phyloP scores from a whole-genome alignment of 306 rosid genomes.

The Nissolia schottii region DNA sequence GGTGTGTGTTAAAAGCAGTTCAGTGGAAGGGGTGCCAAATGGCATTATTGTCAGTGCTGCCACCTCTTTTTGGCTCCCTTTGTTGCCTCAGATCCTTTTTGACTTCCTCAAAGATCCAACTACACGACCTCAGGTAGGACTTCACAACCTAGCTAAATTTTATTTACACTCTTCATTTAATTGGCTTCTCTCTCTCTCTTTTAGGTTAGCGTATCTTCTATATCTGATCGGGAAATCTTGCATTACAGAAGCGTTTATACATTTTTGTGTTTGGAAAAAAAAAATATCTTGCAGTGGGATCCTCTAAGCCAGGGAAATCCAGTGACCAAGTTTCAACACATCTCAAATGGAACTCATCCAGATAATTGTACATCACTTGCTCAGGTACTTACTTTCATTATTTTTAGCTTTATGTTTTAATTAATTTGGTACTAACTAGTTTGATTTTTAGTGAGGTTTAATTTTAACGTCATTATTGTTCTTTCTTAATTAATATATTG shows the following conservation, averaged over 20 bases:
- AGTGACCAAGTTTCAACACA: conserved; percentile 34
- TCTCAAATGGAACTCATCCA: conserved; percentile 41
- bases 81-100: conserved; percentile 30
- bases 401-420: not conserved
- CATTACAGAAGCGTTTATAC: not conserved
- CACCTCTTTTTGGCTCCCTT: conserved; percentile 59
- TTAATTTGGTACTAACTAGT: not conserved
- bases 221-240: not conserved
- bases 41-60: conserved; percentile 47
- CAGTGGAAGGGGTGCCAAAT: conserved; percentile 36
- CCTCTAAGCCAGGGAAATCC: conserved; percentile 38
- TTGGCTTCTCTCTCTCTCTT: too few species aligned
- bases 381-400: conserved; percentile 35
- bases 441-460: not conserved
- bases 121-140: conserved; percentile 58
- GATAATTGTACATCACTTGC: conserved; percentile 45
- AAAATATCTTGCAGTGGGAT: conserved; percentile 59
- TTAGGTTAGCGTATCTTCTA: not conserved
- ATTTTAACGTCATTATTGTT: not conserved
- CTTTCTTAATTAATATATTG: too few species aligned
- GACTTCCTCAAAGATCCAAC: conserved; percentile 41
- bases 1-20: conserved; percentile 32
- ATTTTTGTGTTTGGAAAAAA: not conserved
- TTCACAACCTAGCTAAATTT: not conserved
- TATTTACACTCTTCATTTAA: too few species aligned